These are phyloP conservation scores for Dunaliella sp. DNA, from an alignment of 139 green algal genomes.

Conservation along the genomic window DNA sequence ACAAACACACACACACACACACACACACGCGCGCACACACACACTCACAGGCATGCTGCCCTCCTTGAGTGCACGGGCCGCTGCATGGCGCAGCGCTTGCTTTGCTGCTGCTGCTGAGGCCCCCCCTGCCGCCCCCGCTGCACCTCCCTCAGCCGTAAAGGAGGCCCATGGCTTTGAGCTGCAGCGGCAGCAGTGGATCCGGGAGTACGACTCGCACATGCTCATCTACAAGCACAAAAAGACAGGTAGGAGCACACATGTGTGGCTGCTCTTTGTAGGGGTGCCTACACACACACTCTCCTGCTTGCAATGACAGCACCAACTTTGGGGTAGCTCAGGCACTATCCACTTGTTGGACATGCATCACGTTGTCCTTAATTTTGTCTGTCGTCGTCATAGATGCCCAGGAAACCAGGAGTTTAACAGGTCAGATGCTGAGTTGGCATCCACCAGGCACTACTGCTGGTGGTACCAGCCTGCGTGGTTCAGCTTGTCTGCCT, in stretches of 20 bases:
- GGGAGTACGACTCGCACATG: slow-evolving; percentile 81
- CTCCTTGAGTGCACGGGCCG: neutral
- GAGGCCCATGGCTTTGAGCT: slow-evolving; percentile 83
- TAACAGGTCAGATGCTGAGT: too few species aligned
- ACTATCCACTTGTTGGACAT: too few species aligned
- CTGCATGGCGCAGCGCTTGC: neutral
- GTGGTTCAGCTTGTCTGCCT: too few species aligned
- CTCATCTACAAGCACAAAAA: slow-evolving; percentile 69
- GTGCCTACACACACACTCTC: too few species aligned
- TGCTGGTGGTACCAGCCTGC: too few species aligned
- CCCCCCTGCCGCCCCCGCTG: neutral
- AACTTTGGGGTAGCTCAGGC: neutral
- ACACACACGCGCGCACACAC: neutral
- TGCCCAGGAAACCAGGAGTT: too few species aligned
- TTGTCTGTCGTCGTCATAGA: too few species aligned
- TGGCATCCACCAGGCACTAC: too few species aligned
- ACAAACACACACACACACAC: neutral
- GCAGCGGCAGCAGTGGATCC: slow-evolving; percentile 74
- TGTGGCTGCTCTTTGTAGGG: too few species aligned
- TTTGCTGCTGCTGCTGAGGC: slow-evolving; percentile 14
- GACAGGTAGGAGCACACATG: slow-evolving; percentile 29
- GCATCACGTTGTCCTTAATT: too few species aligned
- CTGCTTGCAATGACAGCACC: too few species aligned
- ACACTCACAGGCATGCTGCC: neutral
- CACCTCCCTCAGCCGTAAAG: slow-evolving; percentile 28